A percentile compares a stretch with the other conserved stretches of the same genome.
These are phyloP conservation scores for Aspergillus heteromorphus DNA, from an alignment of 495 filamentous ascomycete genomes.

Conservation along the genomic window DNA sequence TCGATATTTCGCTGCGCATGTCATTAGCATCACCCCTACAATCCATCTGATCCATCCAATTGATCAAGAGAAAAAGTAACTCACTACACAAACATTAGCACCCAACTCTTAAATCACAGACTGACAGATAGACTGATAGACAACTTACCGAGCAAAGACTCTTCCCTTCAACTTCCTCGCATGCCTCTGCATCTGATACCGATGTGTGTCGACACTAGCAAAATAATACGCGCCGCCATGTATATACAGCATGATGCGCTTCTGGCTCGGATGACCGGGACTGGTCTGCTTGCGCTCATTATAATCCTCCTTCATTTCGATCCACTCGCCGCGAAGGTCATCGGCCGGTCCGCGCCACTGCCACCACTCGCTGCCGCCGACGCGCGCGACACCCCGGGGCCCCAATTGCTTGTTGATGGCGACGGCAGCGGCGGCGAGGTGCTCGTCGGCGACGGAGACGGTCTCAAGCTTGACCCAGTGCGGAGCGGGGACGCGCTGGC, in stretches of 20 bases:
- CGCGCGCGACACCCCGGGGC: slow-evolving; percentile 59
- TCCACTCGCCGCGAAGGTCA: slow-evolving; percentile 79
- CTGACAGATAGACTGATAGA: not conserved
- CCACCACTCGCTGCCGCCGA: slow-evolving; percentile 90
- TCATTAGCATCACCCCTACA: slow-evolving; percentile 13
- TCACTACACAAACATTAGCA: slow-evolving; percentile 33
- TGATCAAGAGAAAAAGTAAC: slow-evolving; percentile 14
- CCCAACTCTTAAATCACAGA: not conserved
- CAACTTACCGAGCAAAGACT: slow-evolving; percentile 64
- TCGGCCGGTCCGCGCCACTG: slow-evolving; percentile 69
- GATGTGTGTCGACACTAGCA: slow-evolving; percentile 88
- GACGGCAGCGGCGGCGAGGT: slow-evolving; percentile 56
- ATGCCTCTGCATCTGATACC: slow-evolving; percentile 93
- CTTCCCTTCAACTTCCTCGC: slow-evolving; percentile 86
- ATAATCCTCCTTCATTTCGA: slow-evolving; percentile 87
- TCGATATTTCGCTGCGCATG: slow-evolving; percentile 60
- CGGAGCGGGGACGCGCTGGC: slow-evolving; percentile 86
- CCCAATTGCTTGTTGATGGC: slow-evolving; percentile 67
- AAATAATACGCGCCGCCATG: slow-evolving; percentile 86
- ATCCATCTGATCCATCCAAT: not conserved
- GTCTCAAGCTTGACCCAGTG: slow-evolving; percentile 76
- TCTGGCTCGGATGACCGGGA: slow-evolving; percentile 35
- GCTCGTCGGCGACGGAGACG: slow-evolving; percentile 59
- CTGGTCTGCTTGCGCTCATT: slow-evolving; percentile 55
- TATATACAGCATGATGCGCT: slow-evolving; percentile 86